Conservation (phyloP, 768 basidiomycete genomes). For the Calocybe cyanea region DNA sequence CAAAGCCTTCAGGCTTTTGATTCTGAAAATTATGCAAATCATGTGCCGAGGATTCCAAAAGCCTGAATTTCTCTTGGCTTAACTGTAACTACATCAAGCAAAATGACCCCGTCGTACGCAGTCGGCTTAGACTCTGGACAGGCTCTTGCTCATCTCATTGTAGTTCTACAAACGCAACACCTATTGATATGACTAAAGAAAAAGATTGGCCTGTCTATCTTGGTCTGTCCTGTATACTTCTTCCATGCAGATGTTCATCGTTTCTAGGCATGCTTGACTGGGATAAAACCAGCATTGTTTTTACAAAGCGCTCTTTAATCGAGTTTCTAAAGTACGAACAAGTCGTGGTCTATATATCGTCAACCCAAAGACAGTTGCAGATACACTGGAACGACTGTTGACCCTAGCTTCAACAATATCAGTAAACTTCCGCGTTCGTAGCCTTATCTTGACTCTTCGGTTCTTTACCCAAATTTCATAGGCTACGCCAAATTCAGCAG, state of each 20-base stretch:
- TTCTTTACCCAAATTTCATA: slow-evolving; percentile 21
- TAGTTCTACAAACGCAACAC: slow-evolving; percentile 57
- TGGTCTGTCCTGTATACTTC: slow-evolving; percentile 37
- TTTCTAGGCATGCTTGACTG: slow-evolving; percentile 74
- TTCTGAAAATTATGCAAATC: too few species aligned
- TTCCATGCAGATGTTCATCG: neutral
- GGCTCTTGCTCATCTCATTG: neutral
- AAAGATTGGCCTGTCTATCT: slow-evolving; percentile 69
- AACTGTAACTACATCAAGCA: slow-evolving; percentile 4
- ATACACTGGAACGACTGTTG: slow-evolving; percentile 71
- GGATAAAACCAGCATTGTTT: slow-evolving; percentile 72
- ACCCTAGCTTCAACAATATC: slow-evolving; percentile 72
- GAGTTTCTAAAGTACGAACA: slow-evolving; percentile 69
- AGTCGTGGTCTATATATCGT: slow-evolving; percentile 1
- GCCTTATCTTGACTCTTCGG: neutral
- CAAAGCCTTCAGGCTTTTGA: too few species aligned
- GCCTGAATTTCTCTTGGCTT: neutral
- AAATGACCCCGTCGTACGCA: slow-evolving; percentile 41
- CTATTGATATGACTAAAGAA: slow-evolving; percentile 62
- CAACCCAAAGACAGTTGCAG: slow-evolving; percentile 28
- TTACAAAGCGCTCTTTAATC: slow-evolving; percentile 72
- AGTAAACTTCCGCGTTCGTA: slow-evolving; percentile 68
- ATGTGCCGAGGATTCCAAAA: neutral
- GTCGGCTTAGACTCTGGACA: neutral
- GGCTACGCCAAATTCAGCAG: slow-evolving; percentile 74